Evolutionary conservation across 1,139 yeast species (phyloP), one percentile per base, ranked within the genome.

Genomic region (Debaryomycetaceae sp.): DNA sequence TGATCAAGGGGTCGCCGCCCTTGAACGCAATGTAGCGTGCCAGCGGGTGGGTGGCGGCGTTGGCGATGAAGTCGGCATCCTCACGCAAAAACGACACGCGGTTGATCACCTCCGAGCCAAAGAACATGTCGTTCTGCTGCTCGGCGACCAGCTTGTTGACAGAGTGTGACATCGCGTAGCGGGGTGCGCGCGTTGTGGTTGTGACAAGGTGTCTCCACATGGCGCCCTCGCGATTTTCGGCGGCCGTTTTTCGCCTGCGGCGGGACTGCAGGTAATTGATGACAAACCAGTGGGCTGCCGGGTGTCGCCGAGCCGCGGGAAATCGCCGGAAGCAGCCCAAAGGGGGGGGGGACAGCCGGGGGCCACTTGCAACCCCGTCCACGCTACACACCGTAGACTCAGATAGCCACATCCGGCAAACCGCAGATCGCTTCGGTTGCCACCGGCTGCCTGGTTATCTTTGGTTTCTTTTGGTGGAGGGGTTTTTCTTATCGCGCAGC

Each of bases 61-160:
- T 48, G 28, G 61, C 45, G 16, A 88, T 67, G 47, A 85, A 88
- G 19, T 63, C 71, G 16, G 58, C 36, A 48, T 86, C 83, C 19
- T 76, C 79, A 34, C 96, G 64, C 28, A 88, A 62, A 48, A 86
- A 89, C 9, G 93, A 78, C 7, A 88, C 79, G 40, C 96, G 61
- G 56, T 89, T 88, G 33, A 89, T 61, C 5, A 74, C 76, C 38
- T 75, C 79, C 14, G 69, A 68, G 10, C 83, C 78, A 39, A 57
- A 67, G 44, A 62, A 65, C 40, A 61, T 56, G 28, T 61, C 61
- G 30, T 52, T 49, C 35, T 56, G 57, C 24, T 53, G 48, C 14
- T 55, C 57, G 15, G 42, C 36, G 3, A 49, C 30, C 11, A 43
- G 32, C 6, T 40, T 31, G 13, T 38, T 22, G 7, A 28, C 32